A percentile compares a stretch with the other conserved stretches of the same genome.
Conservation (phyloP, 768 basidiomycete species). For the Chiua virens region DNA sequence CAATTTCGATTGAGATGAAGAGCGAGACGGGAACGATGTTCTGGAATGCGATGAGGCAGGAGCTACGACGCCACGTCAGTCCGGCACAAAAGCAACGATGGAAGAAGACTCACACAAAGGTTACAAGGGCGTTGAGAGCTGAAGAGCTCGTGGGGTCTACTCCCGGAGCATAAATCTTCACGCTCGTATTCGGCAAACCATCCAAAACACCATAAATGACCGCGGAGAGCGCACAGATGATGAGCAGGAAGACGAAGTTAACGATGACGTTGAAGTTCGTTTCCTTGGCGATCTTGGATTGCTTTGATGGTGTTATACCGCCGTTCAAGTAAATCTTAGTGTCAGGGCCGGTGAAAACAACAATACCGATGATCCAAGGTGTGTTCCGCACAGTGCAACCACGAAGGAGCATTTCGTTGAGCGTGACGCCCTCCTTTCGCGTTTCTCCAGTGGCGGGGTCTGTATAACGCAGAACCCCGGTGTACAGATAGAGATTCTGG, state of each 20-base stretch:
- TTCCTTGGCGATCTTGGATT: conserved; percentile 96
- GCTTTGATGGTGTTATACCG: conserved; percentile 93
- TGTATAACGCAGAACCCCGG: conserved; percentile 77
- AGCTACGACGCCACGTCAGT: conserved; percentile 44
- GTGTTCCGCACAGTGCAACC: conserved; percentile 92
- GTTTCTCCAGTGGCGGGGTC: conserved; percentile 50
- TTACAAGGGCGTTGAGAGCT: conserved; percentile 78
- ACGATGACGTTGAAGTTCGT: conserved; percentile 98
- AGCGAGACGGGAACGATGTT: conserved; percentile 96
- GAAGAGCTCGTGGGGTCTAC: conserved; percentile 59
- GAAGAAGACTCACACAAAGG: conserved; percentile 73
- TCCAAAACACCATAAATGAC: conserved; percentile 77
- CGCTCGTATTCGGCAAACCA: conserved; percentile 58
- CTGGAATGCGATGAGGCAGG: conserved; percentile 94
- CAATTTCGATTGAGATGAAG: conserved; percentile 97
- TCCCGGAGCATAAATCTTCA: conserved; percentile 67
- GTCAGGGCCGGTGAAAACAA: conserved; percentile 90
- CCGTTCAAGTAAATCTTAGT: conserved; percentile 93
- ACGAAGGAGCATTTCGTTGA: conserved; percentile 91
- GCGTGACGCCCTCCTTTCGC: conserved; percentile 72
- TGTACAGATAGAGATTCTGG: conserved; percentile 90
- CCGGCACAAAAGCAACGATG: not conserved
- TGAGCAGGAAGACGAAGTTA: conserved; percentile 78
- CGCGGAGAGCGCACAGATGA: conserved; percentile 76
- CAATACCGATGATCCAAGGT: conserved; percentile 89